A percentile compares a stretch with the other conserved stretches of the same genome.
These are phyloP conservation scores for Aspergillus novofumigatus DNA, from an alignment of 2,329 filamentous ascomycete genomes.

Conservation along the genomic window DNA sequence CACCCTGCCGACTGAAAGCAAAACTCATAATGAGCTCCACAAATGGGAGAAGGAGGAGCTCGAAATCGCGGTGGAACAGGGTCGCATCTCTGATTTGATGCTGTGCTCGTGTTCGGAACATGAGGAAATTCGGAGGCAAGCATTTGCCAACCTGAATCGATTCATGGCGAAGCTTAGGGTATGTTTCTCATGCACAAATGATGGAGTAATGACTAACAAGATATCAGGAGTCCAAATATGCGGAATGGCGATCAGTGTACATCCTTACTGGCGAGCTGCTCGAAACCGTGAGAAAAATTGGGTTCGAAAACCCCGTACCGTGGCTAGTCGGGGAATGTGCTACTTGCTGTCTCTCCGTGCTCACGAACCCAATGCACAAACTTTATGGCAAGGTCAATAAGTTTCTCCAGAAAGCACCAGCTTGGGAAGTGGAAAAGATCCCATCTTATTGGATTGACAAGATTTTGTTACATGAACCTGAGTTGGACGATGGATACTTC, in stretches of 20 bases:
- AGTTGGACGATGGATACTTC: slow-evolving; percentile 68
- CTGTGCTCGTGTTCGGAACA: slow-evolving; percentile 72
- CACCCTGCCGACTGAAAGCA: slow-evolving; percentile 43
- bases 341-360: slow-evolving; percentile 62
- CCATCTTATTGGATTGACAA: slow-evolving; percentile 61
- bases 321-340: slow-evolving; percentile 75
- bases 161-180: slow-evolving; percentile 50
- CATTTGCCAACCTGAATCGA: slow-evolving; percentile 39
- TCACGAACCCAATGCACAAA: slow-evolving; percentile 72
- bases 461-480: slow-evolving; percentile 69
- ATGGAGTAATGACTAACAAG: slow-evolving; percentile 3
- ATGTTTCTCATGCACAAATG: slow-evolving; percentile 8
- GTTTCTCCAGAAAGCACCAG: slow-evolving; percentile 73
- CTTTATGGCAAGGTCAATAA: slow-evolving; percentile 83
- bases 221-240: slow-evolving; percentile 60
- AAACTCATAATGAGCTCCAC: slow-evolving; percentile 44
- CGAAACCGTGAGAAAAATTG: slow-evolving; percentile 62
- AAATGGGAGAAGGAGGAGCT: slow-evolving; percentile 72
- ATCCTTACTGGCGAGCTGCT: slow-evolving; percentile 74
- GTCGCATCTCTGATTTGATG: slow-evolving; percentile 65
- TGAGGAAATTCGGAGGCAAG: slow-evolving; percentile 72
- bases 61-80: slow-evolving; percentile 75
- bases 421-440: slow-evolving; percentile 62
- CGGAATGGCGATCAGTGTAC: slow-evolving; percentile 73
- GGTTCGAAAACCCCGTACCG: slow-evolving; percentile 59